A percentile compares a stretch with the other conserved stretches of the same genome.
These are phyloP conservation scores for Candida railenensis DNA, from an alignment of 805 yeast genomes.

Conservation along the genomic window DNA sequence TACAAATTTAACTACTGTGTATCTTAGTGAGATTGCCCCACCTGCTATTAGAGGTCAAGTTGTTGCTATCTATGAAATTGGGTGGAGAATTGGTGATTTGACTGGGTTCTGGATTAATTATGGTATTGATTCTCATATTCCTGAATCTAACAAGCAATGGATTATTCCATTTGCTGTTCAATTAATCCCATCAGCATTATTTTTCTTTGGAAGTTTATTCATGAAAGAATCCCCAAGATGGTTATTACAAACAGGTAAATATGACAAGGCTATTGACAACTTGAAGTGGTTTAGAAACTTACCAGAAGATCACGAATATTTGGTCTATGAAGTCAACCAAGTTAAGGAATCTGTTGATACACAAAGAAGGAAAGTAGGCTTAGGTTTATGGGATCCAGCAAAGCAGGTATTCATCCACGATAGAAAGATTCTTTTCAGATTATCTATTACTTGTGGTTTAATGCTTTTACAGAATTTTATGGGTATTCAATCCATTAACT, in stretches of 20 bases:
- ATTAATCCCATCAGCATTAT: slow-evolving; percentile 35
- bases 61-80: slow-evolving; percentile 32
- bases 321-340: slow-evolving; percentile 35
- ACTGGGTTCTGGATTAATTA: slow-evolving; percentile 39
- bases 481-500: slow-evolving; percentile 40
- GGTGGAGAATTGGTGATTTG: slow-evolving; percentile 40
- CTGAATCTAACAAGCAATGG: slow-evolving; percentile 29
- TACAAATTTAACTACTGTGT: slow-evolving; percentile 37
- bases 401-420: slow-evolving; percentile 27
- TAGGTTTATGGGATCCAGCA: slow-evolving; percentile 34
- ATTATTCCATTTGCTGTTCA: slow-evolving; percentile 40
- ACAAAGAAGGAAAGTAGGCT: slow-evolving; percentile 27
- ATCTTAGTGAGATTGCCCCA: slow-evolving; percentile 33
- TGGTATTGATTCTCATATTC: slow-evolving; percentile 29
- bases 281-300: slow-evolving; percentile 35
- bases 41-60: slow-evolving; percentile 36
- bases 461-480: slow-evolving; percentile 38
- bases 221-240: slow-evolving; percentile 39
- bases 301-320: slow-evolving; percentile 33
- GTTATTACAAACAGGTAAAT: slow-evolving; percentile 28
- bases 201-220: slow-evolving; percentile 28
- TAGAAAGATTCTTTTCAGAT: slow-evolving; percentile 23
- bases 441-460: slow-evolving; percentile 30
- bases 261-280: slow-evolving; percentile 32
- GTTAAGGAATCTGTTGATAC: slow-evolving; percentile 30